Evolutionary conservation across 768 basidiomycete genomes (phyloP).

Genomic region (Kwoniella botswanensis): DNA sequence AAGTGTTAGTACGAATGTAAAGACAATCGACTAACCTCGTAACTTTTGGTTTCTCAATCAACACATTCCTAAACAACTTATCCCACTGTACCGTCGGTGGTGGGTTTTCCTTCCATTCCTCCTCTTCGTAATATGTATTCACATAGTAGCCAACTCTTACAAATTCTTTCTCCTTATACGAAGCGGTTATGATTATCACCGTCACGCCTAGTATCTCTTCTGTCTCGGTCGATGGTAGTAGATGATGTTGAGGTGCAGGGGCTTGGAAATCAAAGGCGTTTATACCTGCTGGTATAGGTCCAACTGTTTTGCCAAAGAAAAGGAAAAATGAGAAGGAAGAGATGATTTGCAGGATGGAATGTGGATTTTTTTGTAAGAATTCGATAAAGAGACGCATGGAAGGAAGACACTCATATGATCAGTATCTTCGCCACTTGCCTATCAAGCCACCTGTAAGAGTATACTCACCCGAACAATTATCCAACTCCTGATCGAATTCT

Average conservation of each 20-base stretch:
- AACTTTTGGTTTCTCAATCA: slow-evolving; percentile 89
- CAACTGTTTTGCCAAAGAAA: slow-evolving; percentile 63
- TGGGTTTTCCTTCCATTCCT: slow-evolving; percentile 80
- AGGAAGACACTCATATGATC: background rate
- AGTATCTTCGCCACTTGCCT: background rate
- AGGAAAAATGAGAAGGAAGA: no score
- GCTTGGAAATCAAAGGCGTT: slow-evolving; percentile 98
- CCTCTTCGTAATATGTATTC: slow-evolving; percentile 96
- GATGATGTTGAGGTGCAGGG: slow-evolving; percentile 76
- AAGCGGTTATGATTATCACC: slow-evolving; percentile 93
- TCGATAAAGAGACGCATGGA: background rate
- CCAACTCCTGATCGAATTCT: slow-evolving; percentile 93
- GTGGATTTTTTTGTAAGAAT: background rate
- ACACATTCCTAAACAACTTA: slow-evolving; percentile 75
- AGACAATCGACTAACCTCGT: slow-evolving; percentile 64
- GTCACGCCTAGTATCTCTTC: slow-evolving; percentile 95
- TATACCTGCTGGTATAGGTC: slow-evolving; percentile 93
- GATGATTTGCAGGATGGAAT: background rate
- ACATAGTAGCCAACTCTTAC: slow-evolving; percentile 99
- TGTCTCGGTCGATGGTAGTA: slow-evolving; percentile 68
- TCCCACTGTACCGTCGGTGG: slow-evolving; percentile 74
- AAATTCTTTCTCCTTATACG: slow-evolving; percentile 96
- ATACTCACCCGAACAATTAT: slow-evolving; percentile 74
- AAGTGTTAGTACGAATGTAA: background rate
- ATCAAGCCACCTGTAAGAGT: background rate